Evolutionary conservation across 352 stramenopile genomes (phyloP).

Genomic region (Phytophthora sansomeana): DNA sequence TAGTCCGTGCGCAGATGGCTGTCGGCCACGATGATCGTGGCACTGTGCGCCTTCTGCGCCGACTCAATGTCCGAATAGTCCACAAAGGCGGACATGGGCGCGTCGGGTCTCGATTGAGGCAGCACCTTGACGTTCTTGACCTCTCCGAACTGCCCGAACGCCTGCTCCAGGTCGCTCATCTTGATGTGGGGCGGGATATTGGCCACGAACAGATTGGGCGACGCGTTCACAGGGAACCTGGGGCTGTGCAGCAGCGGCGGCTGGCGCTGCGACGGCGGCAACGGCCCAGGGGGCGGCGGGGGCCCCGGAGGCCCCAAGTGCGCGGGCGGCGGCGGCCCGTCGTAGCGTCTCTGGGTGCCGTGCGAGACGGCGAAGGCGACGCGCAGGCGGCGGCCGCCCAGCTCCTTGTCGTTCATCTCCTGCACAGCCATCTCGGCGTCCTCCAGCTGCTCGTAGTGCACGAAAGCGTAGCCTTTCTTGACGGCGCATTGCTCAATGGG

Average conservation of each 20-base stretch:
- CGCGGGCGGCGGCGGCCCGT: slow-evolving; percentile 27
- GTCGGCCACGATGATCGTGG: slow-evolving; percentile 50
- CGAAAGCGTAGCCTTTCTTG: slow-evolving; percentile 70
- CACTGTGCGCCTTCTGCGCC: slow-evolving; percentile 54
- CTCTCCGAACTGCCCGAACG: slow-evolving; percentile 65
- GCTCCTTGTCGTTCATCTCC: slow-evolving; percentile 61
- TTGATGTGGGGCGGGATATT: slow-evolving; percentile 74
- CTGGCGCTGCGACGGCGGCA: slow-evolving; percentile 2
- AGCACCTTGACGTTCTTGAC: slow-evolving; percentile 75
- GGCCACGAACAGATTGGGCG: slow-evolving; percentile 64
- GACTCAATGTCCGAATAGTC: slow-evolving; percentile 55
- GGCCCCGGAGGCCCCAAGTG: slow-evolving; percentile 4
- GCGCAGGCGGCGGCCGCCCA: slow-evolving; percentile 51
- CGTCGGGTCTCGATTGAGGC: slow-evolving; percentile 49
- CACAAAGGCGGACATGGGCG: slow-evolving; percentile 71
- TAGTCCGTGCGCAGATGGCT: slow-evolving; percentile 61
- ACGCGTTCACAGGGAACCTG: slow-evolving; percentile 30
- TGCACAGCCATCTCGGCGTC: slow-evolving; percentile 55
- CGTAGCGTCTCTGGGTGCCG: slow-evolving; percentile 36
- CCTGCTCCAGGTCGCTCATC: slow-evolving; percentile 64
- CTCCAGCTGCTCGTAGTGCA: slow-evolving; percentile 56
- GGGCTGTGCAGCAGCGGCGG: slow-evolving; percentile 30
- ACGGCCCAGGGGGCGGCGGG: neutral
- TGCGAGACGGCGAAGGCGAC: slow-evolving; percentile 54
- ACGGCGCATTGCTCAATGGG: slow-evolving; percentile 53